Evolutionary conservation across 2,329 filamentous ascomycete species (phyloP), one percentile per base, ranked within the genome.

Genomic region (Penicillium vulpinum): DNA sequence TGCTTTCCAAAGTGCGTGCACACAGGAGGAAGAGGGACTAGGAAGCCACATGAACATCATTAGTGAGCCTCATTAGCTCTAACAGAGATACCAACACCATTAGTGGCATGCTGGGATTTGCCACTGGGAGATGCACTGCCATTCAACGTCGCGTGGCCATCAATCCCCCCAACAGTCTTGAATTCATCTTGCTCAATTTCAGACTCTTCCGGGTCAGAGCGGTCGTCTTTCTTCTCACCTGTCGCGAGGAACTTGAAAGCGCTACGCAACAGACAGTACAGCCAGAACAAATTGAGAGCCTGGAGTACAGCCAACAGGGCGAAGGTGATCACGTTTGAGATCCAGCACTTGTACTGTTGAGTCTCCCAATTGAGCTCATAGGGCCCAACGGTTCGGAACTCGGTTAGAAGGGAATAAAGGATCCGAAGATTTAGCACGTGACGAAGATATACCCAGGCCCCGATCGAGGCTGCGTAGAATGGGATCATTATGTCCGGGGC

Each of bases 371-470:
- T 72, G 22, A 76, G 66, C 33, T 73, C 69, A 56, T 73, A 76
- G 9, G 76, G 75, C 7, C 75, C 75, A 13, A 77, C 69, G 16
- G 74, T 75, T 18, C 68, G 61, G 64, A 78, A 78, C 48, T 75
- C 70, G 16, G 73, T 77, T 11, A 77, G 60, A 28, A 73, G 63
- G 6, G 73, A 72, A 61, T 71, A 76, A 28, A 78, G 67, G 29
- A 77, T 72, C 33, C 69, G 66, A 26, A 78, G 67, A 58, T 78
- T 78, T 31, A 77, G 66, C 41, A 87, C 92, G 77, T 96, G 92
- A 47, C 92, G 90, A 58, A 92, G 80, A 78, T 96, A 96, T 68
- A 91, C 85, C 92, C 92, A 96, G 53, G 88, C 80, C 62, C 78
- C 78, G 75, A 94, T 88, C 78, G 95, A 96, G 65, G 88, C 61